These are phyloP conservation scores for Neurospora sublineolata DNA, from an alignment of 495 filamentous ascomycete species.

Conservation along the genomic window DNA sequence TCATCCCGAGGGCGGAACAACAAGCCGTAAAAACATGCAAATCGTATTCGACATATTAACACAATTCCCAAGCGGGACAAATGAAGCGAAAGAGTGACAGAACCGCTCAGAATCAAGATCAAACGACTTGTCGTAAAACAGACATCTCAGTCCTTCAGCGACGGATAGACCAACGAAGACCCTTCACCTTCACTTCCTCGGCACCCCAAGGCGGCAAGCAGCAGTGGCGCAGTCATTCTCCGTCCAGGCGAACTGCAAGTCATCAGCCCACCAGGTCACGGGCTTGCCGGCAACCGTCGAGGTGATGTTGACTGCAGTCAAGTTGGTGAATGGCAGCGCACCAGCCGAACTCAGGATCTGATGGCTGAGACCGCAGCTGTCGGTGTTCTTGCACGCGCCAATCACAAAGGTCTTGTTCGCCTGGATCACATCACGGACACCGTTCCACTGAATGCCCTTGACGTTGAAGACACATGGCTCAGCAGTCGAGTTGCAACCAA, in stretches of 20 bases:
- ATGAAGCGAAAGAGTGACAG: constrained; percentile 9
- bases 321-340: neutral
- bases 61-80: constrained; percentile 1
- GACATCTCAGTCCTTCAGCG: neutral
- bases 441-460: neutral
- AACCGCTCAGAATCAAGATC: neutral
- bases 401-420: neutral
- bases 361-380: neutral
- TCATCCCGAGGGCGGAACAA: neutral
- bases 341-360: neutral
- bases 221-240: neutral
- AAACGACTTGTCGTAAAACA: neutral
- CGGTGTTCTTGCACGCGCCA: neutral
- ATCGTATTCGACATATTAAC: constrained; percentile 14
- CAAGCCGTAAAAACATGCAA: constrained; percentile 13
- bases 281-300: neutral
- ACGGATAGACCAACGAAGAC: constrained; percentile 16
- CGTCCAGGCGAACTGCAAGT: neutral
- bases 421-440: neutral
- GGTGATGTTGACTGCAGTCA: neutral
- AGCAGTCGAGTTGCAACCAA: neutral
- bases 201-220: neutral
- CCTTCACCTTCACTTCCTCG: neutral
- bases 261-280: neutral
- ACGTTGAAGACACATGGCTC: neutral